A percentile compares a stretch with the other conserved stretches of the same genome.
These are phyloP conservation scores for Acarospora socialis DNA, from an alignment of 2,329 filamentous ascomycete genomes.

Conservation along the genomic window DNA sequence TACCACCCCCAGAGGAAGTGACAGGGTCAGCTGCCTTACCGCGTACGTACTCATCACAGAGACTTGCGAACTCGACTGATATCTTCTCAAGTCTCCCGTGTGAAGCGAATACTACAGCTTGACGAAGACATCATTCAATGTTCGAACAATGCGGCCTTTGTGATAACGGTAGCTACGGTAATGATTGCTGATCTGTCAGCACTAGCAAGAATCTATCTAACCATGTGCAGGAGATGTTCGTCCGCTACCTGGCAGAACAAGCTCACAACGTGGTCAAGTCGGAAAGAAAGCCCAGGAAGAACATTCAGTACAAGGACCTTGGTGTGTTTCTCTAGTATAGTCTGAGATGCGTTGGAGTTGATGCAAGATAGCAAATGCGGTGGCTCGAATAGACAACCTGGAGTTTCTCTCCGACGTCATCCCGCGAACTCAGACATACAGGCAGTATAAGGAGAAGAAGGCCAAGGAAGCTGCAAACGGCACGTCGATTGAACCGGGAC, in stretches of 20 bases:
- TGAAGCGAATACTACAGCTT: slow-evolving; percentile 86
- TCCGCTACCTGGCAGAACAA: slow-evolving; percentile 77
- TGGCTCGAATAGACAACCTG: slow-evolving; percentile 79
- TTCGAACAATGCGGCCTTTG: slow-evolving; percentile 87
- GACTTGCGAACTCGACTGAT: slow-evolving; percentile 5
- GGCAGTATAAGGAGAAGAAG: slow-evolving; percentile 56
- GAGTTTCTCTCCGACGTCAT: slow-evolving; percentile 89
- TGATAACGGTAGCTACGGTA: slow-evolving; percentile 81
- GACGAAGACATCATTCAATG: slow-evolving; percentile 77
- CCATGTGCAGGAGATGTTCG: slow-evolving; percentile 65
- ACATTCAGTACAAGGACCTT: slow-evolving; percentile 91
- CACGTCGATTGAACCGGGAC: slow-evolving; percentile 16
- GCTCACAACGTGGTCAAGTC: slow-evolving; percentile 78
- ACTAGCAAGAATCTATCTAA: slow-evolving; percentile 9
- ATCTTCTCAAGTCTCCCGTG: slow-evolving; percentile 56
- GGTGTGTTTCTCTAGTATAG: slow-evolving; percentile 35
- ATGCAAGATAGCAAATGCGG: slow-evolving; percentile 55
- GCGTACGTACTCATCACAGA: slow-evolving; percentile 40
- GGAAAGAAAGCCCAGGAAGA: slow-evolving; percentile 81
- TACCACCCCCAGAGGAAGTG: slow-evolving; percentile 64
- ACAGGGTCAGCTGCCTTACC: slow-evolving; percentile 77
- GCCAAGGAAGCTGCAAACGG: slow-evolving; percentile 28
- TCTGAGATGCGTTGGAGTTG: slow-evolving; percentile 7
- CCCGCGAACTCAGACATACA: slow-evolving; percentile 70
- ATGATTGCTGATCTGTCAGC: slow-evolving; percentile 16